Evolutionary conservation across 257 asterid genomes (phyloP), one percentile per base, ranked within the genome.

Genomic region (Coffea canephora): DNA sequence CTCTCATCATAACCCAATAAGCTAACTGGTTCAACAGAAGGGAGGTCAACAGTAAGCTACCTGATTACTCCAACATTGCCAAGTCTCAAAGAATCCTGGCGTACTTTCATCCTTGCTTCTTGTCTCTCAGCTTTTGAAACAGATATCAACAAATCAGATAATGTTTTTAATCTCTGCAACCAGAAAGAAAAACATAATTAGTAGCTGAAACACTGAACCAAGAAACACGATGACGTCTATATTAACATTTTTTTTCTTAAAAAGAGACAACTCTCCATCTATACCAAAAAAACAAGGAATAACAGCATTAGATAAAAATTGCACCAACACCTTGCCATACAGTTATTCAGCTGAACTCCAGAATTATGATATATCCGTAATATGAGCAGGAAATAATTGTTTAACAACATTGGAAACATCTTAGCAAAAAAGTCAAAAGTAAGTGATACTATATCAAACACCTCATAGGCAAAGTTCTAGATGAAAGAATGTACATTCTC

Each of bases 61-160:
- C 99, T 92, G 88, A 92, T 85, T 71, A 96, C 97, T 78, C 97
- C 97, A 73, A 96, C 91, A 85, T 92, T 94, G 86, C 99, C 99
- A 75, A 94, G 94, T 87, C 97, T 94, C 88, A 92, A 78, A 72
- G 97, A 94, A 84, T 94, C 99, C 77, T 96, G 97, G 64, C 96
- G 96, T 81, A 94, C 92, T 88, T 88, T 96, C 95, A 88, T 89
- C 88, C 99, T 90, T 67, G 99, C 97, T 85, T 96, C 99, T 82
- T 90, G 97, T 82, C 99, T 92, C 91, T 96, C 97, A 62, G 98
- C 97, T 91, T 94, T 96, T 82, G 99, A 91, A 80, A 92, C 90
- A 72, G 97, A 91, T 91, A 96, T 91, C 86, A 96, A 86, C 80
- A 96, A 82, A 84, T 96, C 98, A 80, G 99, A 94, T 76, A 92